phyloP scores from a whole-genome alignment of 768 basidiomycete species.

The Collybia sp. region DNA sequence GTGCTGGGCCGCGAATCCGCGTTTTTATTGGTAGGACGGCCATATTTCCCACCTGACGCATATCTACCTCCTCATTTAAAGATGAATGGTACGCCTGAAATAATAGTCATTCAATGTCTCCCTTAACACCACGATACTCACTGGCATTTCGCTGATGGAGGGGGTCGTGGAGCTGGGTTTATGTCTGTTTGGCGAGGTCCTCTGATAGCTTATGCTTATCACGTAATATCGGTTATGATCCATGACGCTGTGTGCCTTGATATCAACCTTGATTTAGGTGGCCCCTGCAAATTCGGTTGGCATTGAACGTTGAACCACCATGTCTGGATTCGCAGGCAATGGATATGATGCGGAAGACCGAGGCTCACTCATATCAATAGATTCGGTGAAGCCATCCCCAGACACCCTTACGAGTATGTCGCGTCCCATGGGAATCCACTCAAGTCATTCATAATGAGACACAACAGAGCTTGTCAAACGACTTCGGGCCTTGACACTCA shows the following conservation, averaged over 20 bases:
- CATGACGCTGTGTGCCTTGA: neutral
- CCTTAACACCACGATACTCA: slow-evolving; percentile 24
- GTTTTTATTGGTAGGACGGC: slow-evolving; percentile 88
- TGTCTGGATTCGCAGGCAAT: slow-evolving; percentile 24
- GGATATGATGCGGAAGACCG: slow-evolving; percentile 35
- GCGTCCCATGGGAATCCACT: neutral
- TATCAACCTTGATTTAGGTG: no score
- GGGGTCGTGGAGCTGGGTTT: slow-evolving; percentile 14
- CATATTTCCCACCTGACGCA: slow-evolving; percentile 85
- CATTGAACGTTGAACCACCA: slow-evolving; percentile 13
- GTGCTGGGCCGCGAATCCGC: slow-evolving; percentile 89
- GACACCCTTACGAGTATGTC: slow-evolving; percentile 72
- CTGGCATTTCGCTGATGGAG: slow-evolving; percentile 40
- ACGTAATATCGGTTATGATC: neutral
- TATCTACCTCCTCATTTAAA: slow-evolving; percentile 81
- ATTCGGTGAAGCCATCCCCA: slow-evolving; percentile 53
- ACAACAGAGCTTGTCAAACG: slow-evolving; percentile 73
- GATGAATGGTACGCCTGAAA: slow-evolving; percentile 92
- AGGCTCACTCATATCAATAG: slow-evolving; percentile 37
- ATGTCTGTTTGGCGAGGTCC: neutral
- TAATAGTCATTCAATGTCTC: neutral
- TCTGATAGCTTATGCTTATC: neutral
- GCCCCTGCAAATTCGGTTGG: no score
- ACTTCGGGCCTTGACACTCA: slow-evolving; percentile 69
- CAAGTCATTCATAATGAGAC: neutral